Evolutionary conservation across 2,329 filamentous ascomycete species (phyloP), one percentile per base, ranked within the genome.

Genomic region (Lachnellula suecica): DNA sequence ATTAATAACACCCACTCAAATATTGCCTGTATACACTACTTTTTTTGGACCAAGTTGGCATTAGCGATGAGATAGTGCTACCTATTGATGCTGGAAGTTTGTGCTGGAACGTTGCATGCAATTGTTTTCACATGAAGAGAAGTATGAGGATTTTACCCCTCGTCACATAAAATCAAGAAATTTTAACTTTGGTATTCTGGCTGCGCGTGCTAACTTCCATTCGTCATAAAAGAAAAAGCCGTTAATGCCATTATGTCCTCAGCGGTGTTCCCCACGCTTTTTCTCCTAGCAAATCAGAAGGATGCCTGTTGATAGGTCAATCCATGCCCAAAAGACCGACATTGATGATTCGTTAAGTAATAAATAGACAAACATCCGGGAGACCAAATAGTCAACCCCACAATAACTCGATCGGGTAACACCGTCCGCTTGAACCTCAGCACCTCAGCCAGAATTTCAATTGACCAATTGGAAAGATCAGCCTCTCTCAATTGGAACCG

Each of bases 271-370:
- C 17, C 4, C 17, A 9, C 34, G 13, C 19, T 27, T 20, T 47
- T 37, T 20, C 15, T 13, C 19, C 22, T 24, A 49, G 47, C 35
- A 52, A 45, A 51, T 51, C 34, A 44, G 38, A 46, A 31, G 35
- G 22, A 38, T 43, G 27, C 41, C 24, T 19, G 15, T 22, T 19
- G 7, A 37, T 17, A 19, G n/a, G 27, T 11, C 31, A 40, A 42
- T 38, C 41, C 29, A 11, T 24, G 44, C 29, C 34, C 42, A 42
- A 43, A 48, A 47, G 44, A 52, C 41, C 48, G 24, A 44, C 37
- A 20, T 52, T 44, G 27, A 45, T 46, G 41, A 53, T 53, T 53
- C 52, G 45, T 46, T 53, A 47, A 22, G 40, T n/a, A 47, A 23
- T 23, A 47, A 47, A 24, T 3, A 20, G 38, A 44, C 37, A 42